Percentiles rank a stretch among this genome's conserved stretches.
Conservation (phyloP, 2,329 filamentous ascomycete genomes). For the Aspergillus pseudonomiae region DNA sequence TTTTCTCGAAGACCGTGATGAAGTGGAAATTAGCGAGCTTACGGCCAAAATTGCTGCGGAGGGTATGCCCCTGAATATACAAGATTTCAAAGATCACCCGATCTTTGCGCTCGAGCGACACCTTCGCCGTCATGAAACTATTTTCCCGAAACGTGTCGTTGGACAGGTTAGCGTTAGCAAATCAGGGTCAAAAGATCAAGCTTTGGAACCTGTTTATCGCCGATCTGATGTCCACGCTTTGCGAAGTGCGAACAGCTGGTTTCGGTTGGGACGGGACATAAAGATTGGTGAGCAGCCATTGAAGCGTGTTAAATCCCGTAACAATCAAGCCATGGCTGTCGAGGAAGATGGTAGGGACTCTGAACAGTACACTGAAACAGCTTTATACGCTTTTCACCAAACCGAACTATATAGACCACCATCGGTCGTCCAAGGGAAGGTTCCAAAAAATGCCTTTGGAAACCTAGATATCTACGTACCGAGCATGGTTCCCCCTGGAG, state of each 20-base stretch:
- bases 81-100: conserved; percentile 86
- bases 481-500: conserved; percentile 65
- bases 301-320: conserved; percentile 67
- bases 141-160: conserved; percentile 70
- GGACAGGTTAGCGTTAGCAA: conserved; percentile 71
- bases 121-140: conserved; percentile 78
- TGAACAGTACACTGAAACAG: conserved; percentile 57
- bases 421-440: conserved; percentile 70
- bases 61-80: conserved; percentile 81
- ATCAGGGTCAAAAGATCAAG: conserved; percentile 46
- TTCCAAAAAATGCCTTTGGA: conserved; percentile 66
- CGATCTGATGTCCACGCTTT: conserved; percentile 78
- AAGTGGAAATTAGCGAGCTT: conserved; percentile 80
- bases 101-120: conserved; percentile 84
- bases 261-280: conserved; percentile 79
- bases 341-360: conserved; percentile 44
- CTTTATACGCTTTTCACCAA: conserved; percentile 62
- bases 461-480: conserved; percentile 67
- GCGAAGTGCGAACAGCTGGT: conserved; percentile 85
- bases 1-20: conserved; percentile 67
- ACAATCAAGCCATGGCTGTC: conserved; percentile 31
- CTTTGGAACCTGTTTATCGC: conserved; percentile 78
- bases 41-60: conserved; percentile 72
- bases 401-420: conserved; percentile 75
- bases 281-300: conserved; percentile 77